Evolutionary conservation across 148 eudicot species (phyloP).

Genomic region (Rhododendron ovatum): DNA sequence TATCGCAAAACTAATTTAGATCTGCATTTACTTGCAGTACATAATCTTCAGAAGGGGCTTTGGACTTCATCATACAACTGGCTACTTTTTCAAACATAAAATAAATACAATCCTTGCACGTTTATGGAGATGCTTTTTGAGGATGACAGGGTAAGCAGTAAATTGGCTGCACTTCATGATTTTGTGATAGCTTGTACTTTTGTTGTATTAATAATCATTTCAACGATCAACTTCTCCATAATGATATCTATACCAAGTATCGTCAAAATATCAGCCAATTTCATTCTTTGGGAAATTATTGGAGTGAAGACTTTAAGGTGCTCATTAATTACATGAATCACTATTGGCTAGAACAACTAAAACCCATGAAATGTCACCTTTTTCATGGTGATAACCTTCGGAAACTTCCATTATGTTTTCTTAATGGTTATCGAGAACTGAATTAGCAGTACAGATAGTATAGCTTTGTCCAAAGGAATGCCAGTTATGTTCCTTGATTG

Average conservation of each 20-base stretch:
- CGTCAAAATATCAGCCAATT: too few species aligned
- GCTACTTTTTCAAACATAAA: constrained; percentile 30
- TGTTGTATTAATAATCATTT: too few species aligned
- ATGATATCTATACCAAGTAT: too few species aligned
- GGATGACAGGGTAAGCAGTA: constrained; percentile 30
- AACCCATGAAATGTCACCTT: not conserved
- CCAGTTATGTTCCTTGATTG: not conserved
- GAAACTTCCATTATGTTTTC: not conserved
- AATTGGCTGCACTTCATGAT: not conserved
- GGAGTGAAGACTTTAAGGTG: not conserved
- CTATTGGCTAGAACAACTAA: not conserved
- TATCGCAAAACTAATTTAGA: not conserved
- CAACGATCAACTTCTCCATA: too few species aligned
- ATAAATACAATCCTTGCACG: constrained; percentile 27
- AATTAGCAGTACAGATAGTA: not conserved
- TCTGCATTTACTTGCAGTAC: constrained; percentile 19
- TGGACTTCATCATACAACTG: constrained; percentile 33
- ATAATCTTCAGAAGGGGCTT: constrained; percentile 36
- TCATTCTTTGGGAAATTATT: not conserved
- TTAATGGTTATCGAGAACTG: not conserved
- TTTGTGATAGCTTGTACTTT: not conserved
- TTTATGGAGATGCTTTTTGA: constrained; percentile 26
- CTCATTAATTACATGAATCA: not conserved
- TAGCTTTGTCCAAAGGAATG: not conserved
- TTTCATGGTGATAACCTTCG: not conserved